phyloP scores from a whole-genome alignment of 306 rosid species.

The Arachis hypogaea region DNA sequence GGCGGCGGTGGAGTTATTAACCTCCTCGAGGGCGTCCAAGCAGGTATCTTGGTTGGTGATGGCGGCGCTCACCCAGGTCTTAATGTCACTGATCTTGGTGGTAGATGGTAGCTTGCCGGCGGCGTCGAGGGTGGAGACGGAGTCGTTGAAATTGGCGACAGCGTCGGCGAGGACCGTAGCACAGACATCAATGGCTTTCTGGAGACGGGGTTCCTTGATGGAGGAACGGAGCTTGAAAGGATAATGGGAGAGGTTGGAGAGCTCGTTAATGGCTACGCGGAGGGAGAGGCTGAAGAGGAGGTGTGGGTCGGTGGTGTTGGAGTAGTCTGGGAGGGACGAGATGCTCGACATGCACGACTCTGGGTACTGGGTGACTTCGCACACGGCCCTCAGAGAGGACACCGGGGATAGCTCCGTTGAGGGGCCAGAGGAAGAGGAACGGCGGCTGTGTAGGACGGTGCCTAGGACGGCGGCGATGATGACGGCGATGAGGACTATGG shows the following conservation, averaged over 20 bases:
- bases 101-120: conserved; percentile 42
- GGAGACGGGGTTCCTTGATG: conserved; percentile 24
- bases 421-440: conserved; percentile 39
- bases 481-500: conserved; percentile 48
- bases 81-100: conserved; percentile 47
- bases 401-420: conserved; percentile 59
- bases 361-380: conserved; percentile 73
- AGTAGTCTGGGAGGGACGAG: conserved; percentile 48
- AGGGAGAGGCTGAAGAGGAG: conserved; percentile 78
- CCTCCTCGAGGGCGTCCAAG: conserved; percentile 60
- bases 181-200: conserved; percentile 52
- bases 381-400: conserved; percentile 65
- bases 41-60: conserved; percentile 90
- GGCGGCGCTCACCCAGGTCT: conserved; percentile 79
- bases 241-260: conserved; percentile 49
- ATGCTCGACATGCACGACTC: conserved; percentile 66
- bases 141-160: conserved; percentile 61
- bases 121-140: conserved; percentile 45
- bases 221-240: conserved; percentile 23
- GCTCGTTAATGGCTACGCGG: conserved; percentile 65
- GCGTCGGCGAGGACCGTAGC: conserved; percentile 56
- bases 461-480: conserved; percentile 63
- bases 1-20: conserved; percentile 61
- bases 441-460: conserved; percentile 51
- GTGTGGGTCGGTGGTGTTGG: conserved; percentile 73